Evolutionary conservation across 768 basidiomycete genomes (phyloP), one percentile per base, ranked within the genome.

Genomic region (Pulveroboletus sp.): DNA sequence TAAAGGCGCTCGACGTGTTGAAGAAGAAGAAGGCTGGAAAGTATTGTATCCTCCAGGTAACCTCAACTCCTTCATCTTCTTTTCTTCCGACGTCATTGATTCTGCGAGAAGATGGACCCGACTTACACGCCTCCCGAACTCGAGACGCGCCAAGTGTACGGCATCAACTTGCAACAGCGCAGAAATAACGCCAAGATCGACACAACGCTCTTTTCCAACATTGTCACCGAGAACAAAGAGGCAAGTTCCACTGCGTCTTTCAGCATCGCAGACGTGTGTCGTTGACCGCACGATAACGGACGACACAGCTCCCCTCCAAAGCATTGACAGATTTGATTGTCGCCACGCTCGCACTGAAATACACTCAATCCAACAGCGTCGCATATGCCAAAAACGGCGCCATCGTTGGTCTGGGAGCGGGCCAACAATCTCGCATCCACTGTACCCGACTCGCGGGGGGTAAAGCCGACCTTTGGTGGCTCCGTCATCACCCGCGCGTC

Each of bases 391-490:
- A 83, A 61, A 86, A 83, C 61, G 96, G 96, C 11, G 83, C 93
- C 13, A 87, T 95, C 66, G 80, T 99, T 59, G 96, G 95, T 41
- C 86, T 97, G 41, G 96, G 96, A 31, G 96, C 96, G 0, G 96
- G 95, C 11, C 96, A 98, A 64, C 96, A 98, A 67, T 98, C 95
- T 5, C 89, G 96, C 36, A 99, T 99, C 64, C 96, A 99, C 75
- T 99, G 96, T 73, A 99, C 96, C 14, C 89, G 96, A 28, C 84
- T 99, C 39, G 96, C 96, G 3, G 96, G 96, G 4, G 82, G 85
- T 45, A 98, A 99, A 72, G 93, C 95, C n/a, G 96, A 99, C 72
- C 79, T 93, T 57, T 99, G 96, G 96, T 98, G 96, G 95, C 78
- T 98, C 48, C 86, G 96, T 11, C 93, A 98, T 74, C 93, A 98